A percentile compares a stretch with the other conserved stretches of the same genome.
These are phyloP conservation scores for Pichia sp. DNA, from an alignment of 1,139 yeast genomes.

Conservation along the genomic window DNA sequence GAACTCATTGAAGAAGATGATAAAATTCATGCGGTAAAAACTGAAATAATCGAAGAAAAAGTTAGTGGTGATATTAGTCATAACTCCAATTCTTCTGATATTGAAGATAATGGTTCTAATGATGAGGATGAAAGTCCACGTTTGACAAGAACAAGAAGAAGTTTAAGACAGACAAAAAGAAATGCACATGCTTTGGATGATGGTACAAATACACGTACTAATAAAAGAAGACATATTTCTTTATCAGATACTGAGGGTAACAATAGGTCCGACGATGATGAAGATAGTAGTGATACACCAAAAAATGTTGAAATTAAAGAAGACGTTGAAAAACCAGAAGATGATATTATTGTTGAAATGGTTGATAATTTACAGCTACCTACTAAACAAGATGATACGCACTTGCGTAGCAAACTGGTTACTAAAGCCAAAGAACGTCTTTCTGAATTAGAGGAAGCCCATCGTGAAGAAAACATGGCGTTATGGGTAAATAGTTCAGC, in stretches of 20 bases:
- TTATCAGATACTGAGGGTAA: neutral
- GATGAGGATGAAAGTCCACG: slow-evolving; percentile 5
- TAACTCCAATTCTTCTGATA: neutral
- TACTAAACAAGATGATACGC: neutral
- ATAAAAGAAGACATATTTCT: neutral
- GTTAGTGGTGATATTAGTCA: slow-evolving; percentile 11
- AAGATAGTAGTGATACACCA: neutral
- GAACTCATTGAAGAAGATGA: slow-evolving; percentile 28
- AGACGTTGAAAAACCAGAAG: neutral
- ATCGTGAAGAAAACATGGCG: slow-evolving; percentile 10
- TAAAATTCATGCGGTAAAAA: slow-evolving; percentile 14
- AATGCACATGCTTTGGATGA: neutral
- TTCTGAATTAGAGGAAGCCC: neutral
- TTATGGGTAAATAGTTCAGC: slow-evolving; percentile 58
- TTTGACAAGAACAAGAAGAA: neutral
- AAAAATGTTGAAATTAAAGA: neutral
- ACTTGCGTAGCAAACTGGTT: slow-evolving; percentile 3
- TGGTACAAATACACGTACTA: neutral
- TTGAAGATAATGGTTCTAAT: slow-evolving; percentile 15
- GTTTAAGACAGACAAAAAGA: neutral
- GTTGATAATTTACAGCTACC: slow-evolving; percentile 3
- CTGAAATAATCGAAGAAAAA: slow-evolving; percentile 18
- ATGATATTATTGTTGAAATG: slow-evolving; percentile 1
- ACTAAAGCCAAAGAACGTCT: slow-evolving; percentile 1
- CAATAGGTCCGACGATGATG: neutral